Base-by-base conservation (phyloP, 305 asterid species). In the Caryopteris hybrid region DNA sequence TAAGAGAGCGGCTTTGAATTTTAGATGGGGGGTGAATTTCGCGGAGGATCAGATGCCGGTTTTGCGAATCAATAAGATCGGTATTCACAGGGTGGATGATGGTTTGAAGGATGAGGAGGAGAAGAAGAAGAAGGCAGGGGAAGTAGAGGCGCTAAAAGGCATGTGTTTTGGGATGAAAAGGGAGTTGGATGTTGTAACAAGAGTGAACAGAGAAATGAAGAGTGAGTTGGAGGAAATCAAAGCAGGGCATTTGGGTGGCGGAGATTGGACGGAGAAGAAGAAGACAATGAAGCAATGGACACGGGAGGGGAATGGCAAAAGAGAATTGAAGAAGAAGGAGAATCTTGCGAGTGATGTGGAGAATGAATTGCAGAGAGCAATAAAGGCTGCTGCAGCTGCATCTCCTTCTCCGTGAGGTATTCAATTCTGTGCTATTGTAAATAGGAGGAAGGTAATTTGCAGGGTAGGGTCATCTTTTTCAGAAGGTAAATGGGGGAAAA, bases 341-440 rank as follows among this genome's bases (percentile, higher is more conserved):
- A 66, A 55, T 64, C 6, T 74, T 14, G 81, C 78, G 17, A 72
- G 64, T 57, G 90, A 87, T 74, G 84, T 92, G 61, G 98, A 92
- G 84, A 85, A 61, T 76, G 96, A 92, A 78, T 76, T 92, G 86
- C 86, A 92, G 84, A 88, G 81, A 83, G 98, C 98, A 42, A 88
- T 92, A 61, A 73, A 64, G 80, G 98, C 96, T 47, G 83, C 96
- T 68, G 76, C 96, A 55, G 88, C 91, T 59, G 77, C 95, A 54
- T 77, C 91, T 66, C 55, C 91, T 50, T 74, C 88, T 20, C 16
- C 72, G 0, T 78, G 61, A 80, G 79, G 73, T 61, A 36, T 29
- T 66, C 61, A 50, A 27, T 48, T 33, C 31, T 25, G 31, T 25
- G 4, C n/a, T n/a, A n/a, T n/a, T n/a, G n/a, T n/a, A n/a, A n/a